Evolutionary conservation across 805 yeast genomes (phyloP), one percentile per base, ranked within the genome.

Genomic region (Starmerella apicola): DNA sequence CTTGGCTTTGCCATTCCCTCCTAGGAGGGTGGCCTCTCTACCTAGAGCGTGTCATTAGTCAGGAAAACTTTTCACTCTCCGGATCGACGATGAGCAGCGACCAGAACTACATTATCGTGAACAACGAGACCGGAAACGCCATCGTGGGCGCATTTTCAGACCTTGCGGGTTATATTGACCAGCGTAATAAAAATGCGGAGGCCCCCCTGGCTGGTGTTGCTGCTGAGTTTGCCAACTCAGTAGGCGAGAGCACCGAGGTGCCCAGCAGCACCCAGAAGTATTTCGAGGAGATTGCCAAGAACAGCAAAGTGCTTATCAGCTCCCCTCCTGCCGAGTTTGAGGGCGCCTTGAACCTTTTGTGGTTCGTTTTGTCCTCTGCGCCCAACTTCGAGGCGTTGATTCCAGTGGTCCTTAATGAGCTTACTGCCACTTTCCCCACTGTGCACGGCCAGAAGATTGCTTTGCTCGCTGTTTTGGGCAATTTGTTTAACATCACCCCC

Each of bases 401-500:
- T 29, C 55, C 58, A 6, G 49, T 51, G 18, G 48, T 62, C 13
- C 45, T 62, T 16, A 46, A 50, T 16, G 50, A 52, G 42, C 52
- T 63, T 24, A 44, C 58, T 15, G 33, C 38, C 34, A 45, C 49
- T 30, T 42, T 51, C 5, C 54, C 58, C 24, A 33, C 48, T 18
- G 38, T 41, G 16, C 42, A 49, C 23, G 49, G 55, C 21, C 55
- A 51, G 42, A 49, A 58, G 36, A 48, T 53, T 15, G 53, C 51
- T 24, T 52, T 57, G 13, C 49, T 62, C 32, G 53, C 60, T 0
- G 61, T 63, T 6, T 46, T 62, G 36, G 53, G 64, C 36, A 63
- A 61, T 45, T 53, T 63, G 30, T 65, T 65, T 56, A 65, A 64
- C 50, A 54, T 62, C 20, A 51, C 65, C 32, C 51, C 58, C 15